These are phyloP conservation scores for Cryptococcus sp. DNA, from an alignment of 1,284 basidiomycete genomes.

Conservation along the genomic window DNA sequence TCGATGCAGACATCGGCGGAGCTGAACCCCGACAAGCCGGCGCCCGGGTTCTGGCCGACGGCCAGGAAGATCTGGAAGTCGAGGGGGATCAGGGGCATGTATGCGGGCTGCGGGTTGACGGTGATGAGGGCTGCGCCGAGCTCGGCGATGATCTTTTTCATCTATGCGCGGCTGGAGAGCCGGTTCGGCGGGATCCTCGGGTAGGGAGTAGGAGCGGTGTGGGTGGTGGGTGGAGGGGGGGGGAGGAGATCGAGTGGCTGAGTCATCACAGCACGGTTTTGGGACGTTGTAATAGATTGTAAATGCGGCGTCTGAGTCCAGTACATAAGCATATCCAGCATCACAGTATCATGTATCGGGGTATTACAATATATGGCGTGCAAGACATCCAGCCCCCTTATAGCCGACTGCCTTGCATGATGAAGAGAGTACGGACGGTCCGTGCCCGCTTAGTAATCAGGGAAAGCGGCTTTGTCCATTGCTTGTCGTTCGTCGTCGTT, in stretches of 20 bases:
- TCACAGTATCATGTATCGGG: too few species aligned
- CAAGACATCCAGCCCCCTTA: too few species aligned
- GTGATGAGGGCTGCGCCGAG: constrained; percentile 81
- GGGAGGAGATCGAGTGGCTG: constrained; percentile 1
- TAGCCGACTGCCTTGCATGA: too few species aligned
- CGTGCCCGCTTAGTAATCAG: too few species aligned
- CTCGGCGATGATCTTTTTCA: constrained; percentile 85
- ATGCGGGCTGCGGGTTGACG: constrained; percentile 94
- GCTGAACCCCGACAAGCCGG: constrained; percentile 58
- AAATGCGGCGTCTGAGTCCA: too few species aligned
- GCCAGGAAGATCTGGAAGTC: constrained; percentile 69
- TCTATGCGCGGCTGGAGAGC: constrained; percentile 69
- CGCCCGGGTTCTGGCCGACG: constrained; percentile 65
- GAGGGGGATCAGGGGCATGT: constrained; percentile 79
- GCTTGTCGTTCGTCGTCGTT: not conserved
- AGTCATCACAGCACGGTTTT: not conserved
- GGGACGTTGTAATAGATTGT: not conserved
- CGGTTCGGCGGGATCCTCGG: constrained; percentile 38
- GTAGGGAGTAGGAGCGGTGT: not conserved
- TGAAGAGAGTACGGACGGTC: too few species aligned
- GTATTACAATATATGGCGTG: too few species aligned
- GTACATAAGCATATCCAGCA: too few species aligned
- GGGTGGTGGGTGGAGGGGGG: not conserved
- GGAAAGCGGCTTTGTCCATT: too few species aligned
- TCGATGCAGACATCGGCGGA: constrained; percentile 93